Evolutionary conservation across 768 basidiomycete species (phyloP).

Genomic region (Auriculariales sp.): DNA sequence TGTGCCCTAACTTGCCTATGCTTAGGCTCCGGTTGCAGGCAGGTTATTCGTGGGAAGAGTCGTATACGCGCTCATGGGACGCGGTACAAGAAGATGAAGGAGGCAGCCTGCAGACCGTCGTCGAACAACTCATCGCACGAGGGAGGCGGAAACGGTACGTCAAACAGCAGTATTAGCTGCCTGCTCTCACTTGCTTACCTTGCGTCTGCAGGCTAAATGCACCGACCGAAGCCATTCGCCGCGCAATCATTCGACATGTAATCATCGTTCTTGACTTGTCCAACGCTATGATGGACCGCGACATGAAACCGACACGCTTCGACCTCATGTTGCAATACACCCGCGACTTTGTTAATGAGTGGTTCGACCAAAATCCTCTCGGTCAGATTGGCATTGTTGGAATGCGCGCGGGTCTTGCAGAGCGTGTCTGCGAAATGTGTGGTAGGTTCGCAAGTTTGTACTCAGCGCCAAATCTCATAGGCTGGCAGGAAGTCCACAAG

Average conservation of each 20-base stretch:
- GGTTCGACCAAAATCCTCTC: conserved; percentile 99
- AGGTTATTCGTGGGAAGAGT: conserved; percentile 92
- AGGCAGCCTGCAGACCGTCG: conserved; percentile 80
- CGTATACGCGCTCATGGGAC: conserved; percentile 91
- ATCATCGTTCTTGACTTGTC: conserved; percentile 88
- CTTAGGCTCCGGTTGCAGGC: conserved; percentile 27
- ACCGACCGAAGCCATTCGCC: conserved; percentile 75
- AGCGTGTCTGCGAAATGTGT: conserved; percentile 83
- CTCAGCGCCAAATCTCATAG: background rate
- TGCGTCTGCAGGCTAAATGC: conserved; percentile 43
- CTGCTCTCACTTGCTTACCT: conserved; percentile 6
- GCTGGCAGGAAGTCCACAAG: conserved; percentile 77
- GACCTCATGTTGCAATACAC: conserved; percentile 84
- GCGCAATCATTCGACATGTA: conserved; percentile 93
- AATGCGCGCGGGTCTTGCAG: conserved; percentile 82
- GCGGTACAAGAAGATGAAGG: conserved; percentile 91
- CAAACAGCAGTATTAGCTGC: background rate
- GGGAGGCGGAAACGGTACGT: conserved; percentile 68
- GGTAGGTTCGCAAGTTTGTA: conserved; percentile 32
- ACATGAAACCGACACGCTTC: conserved; percentile 90
- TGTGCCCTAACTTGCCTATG: conserved; percentile 5
- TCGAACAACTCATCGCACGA: conserved; percentile 78
- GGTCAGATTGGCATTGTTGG: conserved; percentile 94
- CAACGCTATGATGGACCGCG: conserved; percentile 83
- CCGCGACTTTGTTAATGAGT: conserved; percentile 83